phyloP scores from a whole-genome alignment of 768 basidiomycete species.

The Boletales sp. region DNA sequence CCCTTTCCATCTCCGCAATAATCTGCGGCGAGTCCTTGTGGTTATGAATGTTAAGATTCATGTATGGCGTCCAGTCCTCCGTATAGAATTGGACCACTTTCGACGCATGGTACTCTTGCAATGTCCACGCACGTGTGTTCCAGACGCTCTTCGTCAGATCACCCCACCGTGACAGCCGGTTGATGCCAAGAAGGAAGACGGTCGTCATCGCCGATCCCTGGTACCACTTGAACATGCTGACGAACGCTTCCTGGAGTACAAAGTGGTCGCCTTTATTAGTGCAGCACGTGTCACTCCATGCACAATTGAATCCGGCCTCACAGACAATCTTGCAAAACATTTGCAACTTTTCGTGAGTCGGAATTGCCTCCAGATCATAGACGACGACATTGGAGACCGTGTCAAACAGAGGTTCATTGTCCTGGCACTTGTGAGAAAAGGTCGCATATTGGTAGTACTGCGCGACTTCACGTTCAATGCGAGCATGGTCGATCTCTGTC shows the following conservation, averaged over 20 bases:
- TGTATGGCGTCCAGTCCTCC: neutral
- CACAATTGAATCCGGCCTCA: conserved; percentile 4
- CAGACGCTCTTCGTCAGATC: neutral
- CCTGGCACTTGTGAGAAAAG: neutral
- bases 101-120: neutral
- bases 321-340: neutral
- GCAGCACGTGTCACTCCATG: conserved; percentile 10
- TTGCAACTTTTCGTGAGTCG: neutral
- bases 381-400: too few relatives aligned
- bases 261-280: neutral
- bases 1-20: neutral
- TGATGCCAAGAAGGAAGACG: too few relatives aligned
- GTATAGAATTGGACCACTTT: neutral
- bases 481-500: neutral
- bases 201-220: too few relatives aligned
- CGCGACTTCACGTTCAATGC: neutral
- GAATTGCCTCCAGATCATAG: too few relatives aligned
- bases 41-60: neutral
- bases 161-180: too few relatives aligned
- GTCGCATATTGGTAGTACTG: neutral
- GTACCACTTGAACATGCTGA: too few relatives aligned
- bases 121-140: neutral
- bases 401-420: neutral
- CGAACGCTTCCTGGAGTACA: too few relatives aligned
- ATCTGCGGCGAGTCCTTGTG: neutral